A percentile compares a stretch with the other conserved stretches of the same genome.
Evolutionary conservation across 2,329 filamentous ascomycete genomes (phyloP).

Genomic region (Plenodomus lindquistii): DNA sequence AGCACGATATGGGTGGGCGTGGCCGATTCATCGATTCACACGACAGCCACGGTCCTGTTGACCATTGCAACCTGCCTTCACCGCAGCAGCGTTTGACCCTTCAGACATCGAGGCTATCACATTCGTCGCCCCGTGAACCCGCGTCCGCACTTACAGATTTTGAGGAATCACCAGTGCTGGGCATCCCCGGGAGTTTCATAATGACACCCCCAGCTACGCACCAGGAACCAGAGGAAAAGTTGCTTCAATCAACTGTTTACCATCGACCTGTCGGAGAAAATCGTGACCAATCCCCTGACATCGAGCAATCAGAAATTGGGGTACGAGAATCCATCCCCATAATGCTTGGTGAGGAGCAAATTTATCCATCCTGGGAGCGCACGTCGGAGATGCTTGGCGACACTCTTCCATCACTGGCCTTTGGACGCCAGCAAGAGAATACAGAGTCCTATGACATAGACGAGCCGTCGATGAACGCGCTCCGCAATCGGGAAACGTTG

Average conservation of each 20-base stretch:
- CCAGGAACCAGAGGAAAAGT: constrained; percentile 22
- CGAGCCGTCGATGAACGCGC: constrained; percentile 38
- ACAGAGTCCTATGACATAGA: constrained; percentile 33
- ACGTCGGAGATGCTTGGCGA: constrained; percentile 12
- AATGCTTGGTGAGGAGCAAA: constrained; percentile 52
- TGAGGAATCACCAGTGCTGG: constrained; percentile 68
- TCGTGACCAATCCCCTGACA: constrained; percentile 15
- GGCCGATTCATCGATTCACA: background rate
- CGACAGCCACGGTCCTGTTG: constrained; percentile 3
- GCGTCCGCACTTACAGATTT: constrained; percentile 48
- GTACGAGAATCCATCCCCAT: constrained; percentile 61
- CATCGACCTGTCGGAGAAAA: constrained; percentile 17
- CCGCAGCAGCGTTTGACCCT: constrained; percentile 30
- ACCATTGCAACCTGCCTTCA: constrained; percentile 8
- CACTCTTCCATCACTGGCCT: constrained; percentile 14
- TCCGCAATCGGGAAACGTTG: constrained; percentile 39
- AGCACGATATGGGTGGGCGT: background rate
- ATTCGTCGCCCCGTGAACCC: constrained; percentile 34
- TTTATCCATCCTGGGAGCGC: constrained; percentile 14
- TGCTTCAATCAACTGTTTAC: constrained; percentile 37
- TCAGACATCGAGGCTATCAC: constrained; percentile 30
- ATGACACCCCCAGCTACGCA: constrained; percentile 33
- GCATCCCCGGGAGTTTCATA: constrained; percentile 66
- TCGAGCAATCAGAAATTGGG: constrained; percentile 51
- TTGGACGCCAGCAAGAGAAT: constrained; percentile 8